Conservation (phyloP, 2,329 filamentous ascomycete species). For the Colletotrichum viniferum region DNA sequence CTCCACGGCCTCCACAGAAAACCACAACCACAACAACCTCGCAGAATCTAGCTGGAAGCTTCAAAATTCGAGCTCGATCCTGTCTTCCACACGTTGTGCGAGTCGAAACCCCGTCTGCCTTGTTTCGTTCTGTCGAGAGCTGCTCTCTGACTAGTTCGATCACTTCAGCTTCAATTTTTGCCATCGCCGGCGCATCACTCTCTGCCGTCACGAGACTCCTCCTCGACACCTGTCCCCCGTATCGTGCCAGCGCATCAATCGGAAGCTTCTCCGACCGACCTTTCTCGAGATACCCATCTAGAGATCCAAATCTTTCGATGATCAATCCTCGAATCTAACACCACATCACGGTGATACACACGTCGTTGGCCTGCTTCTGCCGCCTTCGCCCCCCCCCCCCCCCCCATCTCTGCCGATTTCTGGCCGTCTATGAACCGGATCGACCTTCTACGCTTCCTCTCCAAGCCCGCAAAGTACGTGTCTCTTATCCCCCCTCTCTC, state of each 20-base stretch:
- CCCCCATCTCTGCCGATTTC: neutral
- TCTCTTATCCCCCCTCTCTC: fast-evolving
- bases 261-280: neutral
- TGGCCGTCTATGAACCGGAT: slow-evolving; percentile 82
- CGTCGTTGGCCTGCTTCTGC: slow-evolving; percentile 1
- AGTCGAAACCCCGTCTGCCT: neutral
- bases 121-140: neutral
- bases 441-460: slow-evolving; percentile 91
- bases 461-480: slow-evolving; percentile 89
- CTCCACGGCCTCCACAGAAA: neutral
- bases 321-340: neutral
- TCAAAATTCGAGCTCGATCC: slow-evolving; percentile 9
- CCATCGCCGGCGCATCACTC: neutral
- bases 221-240: neutral
- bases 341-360: neutral
- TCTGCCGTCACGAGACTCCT: neutral
- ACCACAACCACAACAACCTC: slow-evolving; percentile 6
- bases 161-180: neutral
- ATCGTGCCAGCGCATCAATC: neutral
- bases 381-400: neutral
- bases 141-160: neutral
- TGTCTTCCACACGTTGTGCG: neutral
- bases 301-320: neutral
- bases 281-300: neutral
- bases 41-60: slow-evolving; percentile 6